Conservation (phyloP, 2,329 filamentous ascomycete species). For the Pochonia chlamydosporia region DNA sequence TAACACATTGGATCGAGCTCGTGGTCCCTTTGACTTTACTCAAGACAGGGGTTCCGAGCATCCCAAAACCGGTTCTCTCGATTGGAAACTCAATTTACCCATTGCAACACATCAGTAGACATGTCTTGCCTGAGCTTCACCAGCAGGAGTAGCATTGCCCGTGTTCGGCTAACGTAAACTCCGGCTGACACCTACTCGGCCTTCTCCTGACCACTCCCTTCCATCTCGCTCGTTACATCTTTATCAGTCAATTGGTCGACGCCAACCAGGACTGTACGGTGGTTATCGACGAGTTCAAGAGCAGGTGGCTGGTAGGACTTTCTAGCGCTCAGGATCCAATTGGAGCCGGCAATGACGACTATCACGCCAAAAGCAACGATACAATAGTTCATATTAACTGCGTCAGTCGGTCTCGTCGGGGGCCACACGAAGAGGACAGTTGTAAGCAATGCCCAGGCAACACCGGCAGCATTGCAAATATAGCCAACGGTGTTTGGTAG, state of each 20-base stretch:
- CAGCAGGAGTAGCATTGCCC: too few relatives aligned
- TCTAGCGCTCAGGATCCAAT: conserved; percentile 40
- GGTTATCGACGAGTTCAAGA: background rate
- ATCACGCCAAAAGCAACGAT: conserved; percentile 42
- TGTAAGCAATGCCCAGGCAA: conserved; percentile 56
- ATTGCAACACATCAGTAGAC: too few relatives aligned
- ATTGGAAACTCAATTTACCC: too few relatives aligned
- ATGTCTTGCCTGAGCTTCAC: too few relatives aligned
- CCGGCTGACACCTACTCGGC: too few relatives aligned
- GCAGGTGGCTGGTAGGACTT: conserved; percentile 32
- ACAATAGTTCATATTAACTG: conserved; percentile 60
- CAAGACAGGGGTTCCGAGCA: too few relatives aligned
- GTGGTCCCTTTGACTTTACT: too few relatives aligned
- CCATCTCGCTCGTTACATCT: background rate
- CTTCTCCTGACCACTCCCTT: background rate
- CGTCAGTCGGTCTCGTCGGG: conserved; percentile 55
- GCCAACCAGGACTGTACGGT: background rate
- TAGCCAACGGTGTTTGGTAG: conserved; percentile 28
- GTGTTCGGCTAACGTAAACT: too few relatives aligned
- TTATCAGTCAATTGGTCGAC: background rate
- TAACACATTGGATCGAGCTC: too few relatives aligned
- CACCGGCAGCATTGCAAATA: conserved; percentile 20
- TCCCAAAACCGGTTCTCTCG: too few relatives aligned
- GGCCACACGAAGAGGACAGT: conserved; percentile 72
- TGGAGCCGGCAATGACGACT: conserved; percentile 32